phyloP scores from a whole-genome alignment of 495 filamentous ascomycete species.

The Cryomyces minteri region DNA sequence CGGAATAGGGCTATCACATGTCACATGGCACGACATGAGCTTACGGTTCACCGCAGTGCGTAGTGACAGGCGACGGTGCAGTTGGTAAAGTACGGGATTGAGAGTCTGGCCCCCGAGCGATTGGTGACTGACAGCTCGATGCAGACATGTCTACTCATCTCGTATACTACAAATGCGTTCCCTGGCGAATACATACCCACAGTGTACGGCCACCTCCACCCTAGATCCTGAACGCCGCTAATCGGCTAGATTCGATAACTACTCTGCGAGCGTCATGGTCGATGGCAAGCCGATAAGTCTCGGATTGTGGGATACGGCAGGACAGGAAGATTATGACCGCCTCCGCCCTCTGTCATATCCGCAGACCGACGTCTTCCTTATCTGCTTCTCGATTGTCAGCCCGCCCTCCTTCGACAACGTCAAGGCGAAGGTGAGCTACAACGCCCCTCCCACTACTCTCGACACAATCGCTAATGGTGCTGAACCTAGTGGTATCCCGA shows the following conservation, averaged over 20 bases:
- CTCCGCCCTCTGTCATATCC: conserved; percentile 91
- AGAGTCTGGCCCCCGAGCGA: neutral
- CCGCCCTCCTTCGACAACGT: conserved; percentile 97
- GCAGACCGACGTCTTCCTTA: conserved; percentile 94
- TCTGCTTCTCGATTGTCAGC: conserved; percentile 97
- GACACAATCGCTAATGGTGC: neutral
- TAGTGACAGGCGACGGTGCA: conserved; percentile 96
- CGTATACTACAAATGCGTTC: conserved; percentile 97
- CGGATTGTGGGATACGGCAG: conserved; percentile 96
- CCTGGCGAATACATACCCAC: conserved; percentile 98
- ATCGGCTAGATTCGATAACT: conserved; percentile 80
- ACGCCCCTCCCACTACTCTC: neutral
- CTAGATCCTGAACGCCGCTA: too few relatives aligned
- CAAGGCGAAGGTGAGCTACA: conserved; percentile 59
- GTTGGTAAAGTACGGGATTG: conserved; percentile 67
- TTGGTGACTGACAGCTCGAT: conserved; percentile 8
- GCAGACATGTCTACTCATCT: conserved; percentile 97
- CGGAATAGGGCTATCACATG: conserved; percentile 3
- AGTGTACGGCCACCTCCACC: conserved; percentile 45
- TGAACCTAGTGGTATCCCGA: conserved; percentile 72
- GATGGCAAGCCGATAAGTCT: conserved; percentile 94
- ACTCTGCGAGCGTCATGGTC: conserved; percentile 96
- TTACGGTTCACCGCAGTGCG: conserved; percentile 42
- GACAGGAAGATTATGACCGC: conserved; percentile 96
- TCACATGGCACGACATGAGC: neutral